Conservation (phyloP, 495 filamentous ascomycete species). For the Usnea hakonensis region DNA sequence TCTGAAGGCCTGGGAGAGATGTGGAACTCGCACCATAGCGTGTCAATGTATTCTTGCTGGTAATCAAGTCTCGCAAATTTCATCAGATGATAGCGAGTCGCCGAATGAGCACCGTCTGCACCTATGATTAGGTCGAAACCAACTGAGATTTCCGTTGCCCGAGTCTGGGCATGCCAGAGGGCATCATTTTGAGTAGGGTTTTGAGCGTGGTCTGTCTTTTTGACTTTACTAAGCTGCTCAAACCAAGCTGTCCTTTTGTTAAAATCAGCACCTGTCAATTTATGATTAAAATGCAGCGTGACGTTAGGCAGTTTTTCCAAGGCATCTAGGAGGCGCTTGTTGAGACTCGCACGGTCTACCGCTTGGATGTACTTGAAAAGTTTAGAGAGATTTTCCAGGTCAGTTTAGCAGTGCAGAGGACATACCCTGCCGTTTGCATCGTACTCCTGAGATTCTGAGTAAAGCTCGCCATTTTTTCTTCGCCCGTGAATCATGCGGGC, state of each 20-base stretch:
- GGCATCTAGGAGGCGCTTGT: slow-evolving; percentile 78
- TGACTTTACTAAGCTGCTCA: slow-evolving; percentile 44
- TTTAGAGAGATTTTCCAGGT: slow-evolving; percentile 11
- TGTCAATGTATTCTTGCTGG: slow-evolving; percentile 92
- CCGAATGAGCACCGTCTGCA: slow-evolving; percentile 93
- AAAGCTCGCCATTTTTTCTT: slow-evolving; percentile 54
- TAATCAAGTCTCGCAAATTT: slow-evolving; percentile 84
- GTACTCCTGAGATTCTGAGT: slow-evolving; percentile 76
- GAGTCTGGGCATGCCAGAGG: slow-evolving; percentile 15
- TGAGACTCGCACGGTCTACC: slow-evolving; percentile 72
- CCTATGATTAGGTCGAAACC: slow-evolving; percentile 88
- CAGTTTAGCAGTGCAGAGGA: background rate
- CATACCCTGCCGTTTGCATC: slow-evolving; percentile 80
- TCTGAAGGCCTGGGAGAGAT: slow-evolving; percentile 53
- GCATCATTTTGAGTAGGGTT: slow-evolving; percentile 19
- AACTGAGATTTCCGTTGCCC: slow-evolving; percentile 57
- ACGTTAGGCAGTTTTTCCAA: slow-evolving; percentile 79
- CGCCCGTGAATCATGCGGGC: slow-evolving; percentile 95
- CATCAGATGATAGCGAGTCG: slow-evolving; percentile 86
- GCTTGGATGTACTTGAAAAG: slow-evolving; percentile 40
- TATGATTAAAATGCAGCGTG: slow-evolving; percentile 83
- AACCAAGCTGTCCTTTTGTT: slow-evolving; percentile 76
- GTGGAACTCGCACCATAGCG: slow-evolving; percentile 93
- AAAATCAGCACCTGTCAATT: slow-evolving; percentile 82
- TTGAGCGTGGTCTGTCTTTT: slow-evolving; percentile 27